A percentile compares a stretch with the other conserved stretches of the same genome.
Conservation (phyloP, 257 asterid species). For the Solanum tarijense region DNA sequence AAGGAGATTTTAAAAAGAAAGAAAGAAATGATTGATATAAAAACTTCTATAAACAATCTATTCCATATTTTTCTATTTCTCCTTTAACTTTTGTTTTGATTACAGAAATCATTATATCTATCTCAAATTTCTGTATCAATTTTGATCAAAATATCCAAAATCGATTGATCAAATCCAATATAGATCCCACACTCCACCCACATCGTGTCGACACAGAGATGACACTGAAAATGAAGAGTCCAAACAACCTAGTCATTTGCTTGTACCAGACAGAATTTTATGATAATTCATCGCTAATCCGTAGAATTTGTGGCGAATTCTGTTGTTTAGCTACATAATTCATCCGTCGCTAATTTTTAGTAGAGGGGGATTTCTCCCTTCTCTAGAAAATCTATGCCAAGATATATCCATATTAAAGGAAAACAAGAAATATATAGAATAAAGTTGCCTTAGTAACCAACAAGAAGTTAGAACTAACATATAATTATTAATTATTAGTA, state of each 20-base stretch:
- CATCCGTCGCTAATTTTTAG: not conserved
- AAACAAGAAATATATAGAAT: not conserved
- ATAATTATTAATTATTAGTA: not conserved
- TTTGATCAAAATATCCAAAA: not conserved
- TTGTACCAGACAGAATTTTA: rapidly evolving
- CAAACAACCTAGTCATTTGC: not conserved
- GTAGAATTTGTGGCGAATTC: not conserved
- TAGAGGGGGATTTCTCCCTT: not conserved
- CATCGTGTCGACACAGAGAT: not conserved
- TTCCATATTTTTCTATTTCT: not conserved
- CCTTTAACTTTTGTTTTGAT: not conserved
- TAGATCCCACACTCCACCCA: not conserved
- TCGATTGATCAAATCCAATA: not conserved
- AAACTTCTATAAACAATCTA: not conserved
- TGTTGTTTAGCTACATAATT: not conserved
- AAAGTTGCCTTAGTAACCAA: not conserved
- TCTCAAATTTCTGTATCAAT: rapidly evolving
- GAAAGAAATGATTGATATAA: not conserved
- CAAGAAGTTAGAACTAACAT: not conserved
- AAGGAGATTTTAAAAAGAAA: not conserved
- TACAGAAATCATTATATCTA: not conserved
- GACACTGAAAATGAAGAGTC: not conserved
- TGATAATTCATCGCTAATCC: not conserved
- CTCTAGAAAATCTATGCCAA: not conserved
- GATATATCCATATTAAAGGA: not conserved